Evolutionary conservation across 306 rosid species (phyloP).

Genomic region (Crataegus laevigata): DNA sequence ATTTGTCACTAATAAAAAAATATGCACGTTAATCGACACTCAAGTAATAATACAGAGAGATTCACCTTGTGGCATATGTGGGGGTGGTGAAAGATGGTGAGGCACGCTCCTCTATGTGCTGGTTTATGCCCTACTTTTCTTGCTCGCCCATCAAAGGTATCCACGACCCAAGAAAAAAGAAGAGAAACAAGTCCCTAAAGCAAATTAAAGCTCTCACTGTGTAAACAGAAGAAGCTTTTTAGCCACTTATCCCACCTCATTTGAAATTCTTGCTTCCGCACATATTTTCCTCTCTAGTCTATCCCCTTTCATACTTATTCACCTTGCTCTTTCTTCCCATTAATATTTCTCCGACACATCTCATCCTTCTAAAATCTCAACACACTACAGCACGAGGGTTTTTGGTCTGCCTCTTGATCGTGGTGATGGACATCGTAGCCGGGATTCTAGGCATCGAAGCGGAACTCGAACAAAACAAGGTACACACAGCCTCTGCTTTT

Average conservation of each 20-base stretch:
- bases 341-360: neutral
- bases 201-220: slow-evolving; percentile 28
- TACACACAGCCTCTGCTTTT: slow-evolving; percentile 1
- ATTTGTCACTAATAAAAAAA: too few relatives aligned
- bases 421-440: slow-evolving; percentile 68
- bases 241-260: slow-evolving; percentile 1
- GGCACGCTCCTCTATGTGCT: slow-evolving; percentile 46
- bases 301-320: neutral
- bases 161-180: slow-evolving; percentile 27
- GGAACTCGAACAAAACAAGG: slow-evolving; percentile 86
- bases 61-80: neutral
- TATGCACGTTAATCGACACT: too few relatives aligned
- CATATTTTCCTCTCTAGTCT: neutral
- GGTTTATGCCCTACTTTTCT: slow-evolving; percentile 57
- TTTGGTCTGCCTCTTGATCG: slow-evolving; percentile 57
- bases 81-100: slow-evolving; percentile 5
- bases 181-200: slow-evolving; percentile 23
- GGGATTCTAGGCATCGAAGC: slow-evolving; percentile 92
- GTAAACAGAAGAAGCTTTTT: slow-evolving; percentile 45
- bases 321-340: neutral
- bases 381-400: slow-evolving; percentile 48
- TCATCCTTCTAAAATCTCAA: slow-evolving; percentile 1
- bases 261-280: neutral
- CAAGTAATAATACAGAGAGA: neutral
- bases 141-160: slow-evolving; percentile 56